A percentile compares a stretch with the other conserved stretches of the same genome.
Conservation (phyloP, 1,139 yeast species). For the Magnusiomyces sp. region DNA sequence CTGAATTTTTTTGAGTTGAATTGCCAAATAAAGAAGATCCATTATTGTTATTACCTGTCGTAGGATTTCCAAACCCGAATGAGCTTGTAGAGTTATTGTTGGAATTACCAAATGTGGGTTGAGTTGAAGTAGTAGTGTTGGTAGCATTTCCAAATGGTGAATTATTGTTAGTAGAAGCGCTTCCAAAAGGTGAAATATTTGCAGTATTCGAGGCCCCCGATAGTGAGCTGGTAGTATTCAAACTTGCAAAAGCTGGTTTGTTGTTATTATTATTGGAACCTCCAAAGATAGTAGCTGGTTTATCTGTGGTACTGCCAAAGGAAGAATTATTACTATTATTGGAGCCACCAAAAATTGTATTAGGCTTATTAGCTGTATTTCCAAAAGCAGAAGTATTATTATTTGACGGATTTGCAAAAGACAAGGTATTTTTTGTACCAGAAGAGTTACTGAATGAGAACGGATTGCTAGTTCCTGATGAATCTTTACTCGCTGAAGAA, state of each 20-base stretch:
- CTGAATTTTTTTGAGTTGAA: slow-evolving; percentile 12
- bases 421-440: slow-evolving; percentile 10
- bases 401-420: slow-evolving; percentile 9
- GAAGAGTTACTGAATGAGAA: not conserved
- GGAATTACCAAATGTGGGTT: not conserved
- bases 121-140: not conserved
- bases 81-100: not conserved
- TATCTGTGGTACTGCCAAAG: not conserved
- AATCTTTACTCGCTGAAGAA: slow-evolving; percentile 3
- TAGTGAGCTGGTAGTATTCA: not conserved
- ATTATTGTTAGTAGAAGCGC: not conserved
- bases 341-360: not conserved
- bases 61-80: not conserved
- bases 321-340: slow-evolving; percentile 1
- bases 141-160: slow-evolving; percentile 1
- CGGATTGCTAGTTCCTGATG: not conserved
- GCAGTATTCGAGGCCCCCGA: not conserved
- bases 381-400: slow-evolving; percentile 3
- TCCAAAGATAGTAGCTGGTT: not conserved
- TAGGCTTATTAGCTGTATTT: slow-evolving; percentile 6
- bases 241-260: not conserved
- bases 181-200: slow-evolving; percentile 9
- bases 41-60: not conserved
- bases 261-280: slow-evolving; percentile 1
- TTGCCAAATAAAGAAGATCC: slow-evolving; percentile 19